Percentiles rank a stretch among this genome's conserved stretches.
phyloP scores from a whole-genome alignment of 2,329 filamentous ascomycete species.

The Zalaria obscura region DNA sequence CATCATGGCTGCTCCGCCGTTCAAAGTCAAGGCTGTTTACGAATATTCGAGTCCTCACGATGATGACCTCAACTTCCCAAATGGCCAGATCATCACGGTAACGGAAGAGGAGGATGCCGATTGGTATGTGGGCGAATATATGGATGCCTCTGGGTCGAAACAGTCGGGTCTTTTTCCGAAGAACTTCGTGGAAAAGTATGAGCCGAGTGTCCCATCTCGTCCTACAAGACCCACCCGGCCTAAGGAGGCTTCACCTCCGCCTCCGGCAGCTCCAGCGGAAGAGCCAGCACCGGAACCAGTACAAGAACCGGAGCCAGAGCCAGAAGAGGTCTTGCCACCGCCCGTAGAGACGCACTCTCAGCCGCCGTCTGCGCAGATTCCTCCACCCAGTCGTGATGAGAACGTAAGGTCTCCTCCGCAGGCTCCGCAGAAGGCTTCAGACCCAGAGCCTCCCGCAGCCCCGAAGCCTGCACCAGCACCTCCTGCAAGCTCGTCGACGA shows the following conservation, averaged over 20 bases:
- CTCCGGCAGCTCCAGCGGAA: constrained; percentile 13
- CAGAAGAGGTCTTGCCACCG: constrained; percentile 10
- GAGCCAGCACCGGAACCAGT: constrained; percentile 20
- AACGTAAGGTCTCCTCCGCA: constrained; percentile 14
- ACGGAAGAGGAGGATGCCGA: constrained; percentile 85
- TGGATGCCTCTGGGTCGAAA: constrained; percentile 58
- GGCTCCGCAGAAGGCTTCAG: constrained; percentile 8
- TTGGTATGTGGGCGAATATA: constrained; percentile 85
- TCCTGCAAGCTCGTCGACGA: constrained; percentile 25
- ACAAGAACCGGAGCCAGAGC: constrained; percentile 15
- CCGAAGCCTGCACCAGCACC: constrained; percentile 22
- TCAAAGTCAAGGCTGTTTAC: constrained; percentile 92
- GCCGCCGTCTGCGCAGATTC: background rate
- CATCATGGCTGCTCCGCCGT: constrained; percentile 53
- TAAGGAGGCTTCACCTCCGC: constrained; percentile 42
- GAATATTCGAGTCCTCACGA: constrained; percentile 89
- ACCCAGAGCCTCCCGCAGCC: constrained; percentile 1
- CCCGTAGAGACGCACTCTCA: background rate
- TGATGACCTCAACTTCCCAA: constrained; percentile 78
- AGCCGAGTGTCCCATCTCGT: constrained; percentile 78
- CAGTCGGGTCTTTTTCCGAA: constrained; percentile 82
- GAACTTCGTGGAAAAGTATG: constrained; percentile 95
- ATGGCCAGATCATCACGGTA: constrained; percentile 85
- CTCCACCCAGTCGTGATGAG: constrained; percentile 3
- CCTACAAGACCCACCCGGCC: constrained; percentile 56